Base-by-base conservation (phyloP, 23 red algal species). In the Chondrus crispus region DNA sequence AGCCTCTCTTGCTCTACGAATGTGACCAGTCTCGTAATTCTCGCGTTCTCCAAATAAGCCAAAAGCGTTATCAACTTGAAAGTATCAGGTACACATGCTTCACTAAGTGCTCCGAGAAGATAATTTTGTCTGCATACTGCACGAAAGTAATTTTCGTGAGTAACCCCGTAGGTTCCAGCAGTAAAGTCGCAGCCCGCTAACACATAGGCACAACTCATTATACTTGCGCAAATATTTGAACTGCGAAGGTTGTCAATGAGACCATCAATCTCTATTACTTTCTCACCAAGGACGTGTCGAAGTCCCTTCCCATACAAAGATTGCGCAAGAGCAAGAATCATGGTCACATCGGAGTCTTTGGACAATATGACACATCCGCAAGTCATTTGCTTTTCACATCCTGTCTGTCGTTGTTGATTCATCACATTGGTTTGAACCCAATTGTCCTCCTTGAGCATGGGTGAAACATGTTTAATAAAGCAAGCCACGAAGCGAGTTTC, bases 101-200 rank as follows among this genome's bases (percentile, higher is more conserved):
- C 12, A 5, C 13, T 52, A 10, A 50, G 24, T 9, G 12, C 4
- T 51, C 5, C 75, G 4, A 81, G 3, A 6, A 81, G 39, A 29
- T 12, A 8, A 12, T 7, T 22, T 14, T 81, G 75, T 5, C 75
- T 50, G 3, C 35, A 38, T 51, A 47, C 39, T 47, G 40, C 75
- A 8, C 44, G 48, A 9, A 81, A 47, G 33, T 51, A 81, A 47
- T 81, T 40, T n/a, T 24, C 46, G 26, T 81, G 75, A 5, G 6
- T 47, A 52, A 81, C 75, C 4, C 24, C 44, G 46, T 51, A 55
- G 3, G 75, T 51, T 12, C 48, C 75, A 4, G 75, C 43, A 3
- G 75, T 51, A 29, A 81, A 81, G 12, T 81, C 75, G 75, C 75
- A 81, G 3, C 75, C 75, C 20, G 75, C 48, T 38, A 81, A 46